A percentile compares a stretch with the other conserved stretches of the same genome.
Conservation (phyloP, 805 yeast genomes). For the Candida cerambycidarum region DNA sequence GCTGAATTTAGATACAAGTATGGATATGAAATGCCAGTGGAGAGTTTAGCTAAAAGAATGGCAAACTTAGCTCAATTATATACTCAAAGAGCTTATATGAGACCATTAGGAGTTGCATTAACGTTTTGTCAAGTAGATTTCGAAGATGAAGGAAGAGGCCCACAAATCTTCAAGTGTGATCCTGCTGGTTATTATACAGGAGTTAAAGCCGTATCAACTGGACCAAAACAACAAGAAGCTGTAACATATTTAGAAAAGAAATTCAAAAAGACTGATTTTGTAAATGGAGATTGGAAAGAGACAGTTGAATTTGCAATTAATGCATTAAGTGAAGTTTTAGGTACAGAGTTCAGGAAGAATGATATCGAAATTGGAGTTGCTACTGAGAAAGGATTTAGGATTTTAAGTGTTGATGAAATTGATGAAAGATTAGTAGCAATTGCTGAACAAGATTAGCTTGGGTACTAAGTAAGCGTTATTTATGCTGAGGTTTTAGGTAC, state of each 20-base stretch:
- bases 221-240: conserved; percentile 97
- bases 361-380: conserved; percentile 95
- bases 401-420: conserved; percentile 79
- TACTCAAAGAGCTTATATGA: conserved; percentile 97
- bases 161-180: conserved; percentile 87
- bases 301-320: conserved; percentile 89
- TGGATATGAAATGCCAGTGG: conserved; percentile 97
- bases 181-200: conserved; percentile 97
- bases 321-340: conserved; percentile 80
- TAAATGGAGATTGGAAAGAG: conserved; percentile 81
- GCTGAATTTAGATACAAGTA: conserved; percentile 91
- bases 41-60: conserved; percentile 88
- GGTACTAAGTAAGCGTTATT: too few relatives aligned
- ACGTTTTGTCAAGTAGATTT: conserved; percentile 72
- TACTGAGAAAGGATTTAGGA: conserved; percentile 65
- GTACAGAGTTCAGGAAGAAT: conserved; percentile 90
- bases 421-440: conserved; percentile 92
- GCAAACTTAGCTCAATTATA: conserved; percentile 94
- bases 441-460: conserved; percentile 97
- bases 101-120: conserved; percentile 93
- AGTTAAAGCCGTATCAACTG: conserved; percentile 89
- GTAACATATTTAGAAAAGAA: conserved; percentile 86
- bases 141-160: conserved; percentile 84
- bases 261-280: conserved; percentile 66
- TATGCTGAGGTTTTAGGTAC: background rate